Conservation (phyloP, 2,329 filamentous ascomycete species). For the Mollisiaceae sp. region DNA sequence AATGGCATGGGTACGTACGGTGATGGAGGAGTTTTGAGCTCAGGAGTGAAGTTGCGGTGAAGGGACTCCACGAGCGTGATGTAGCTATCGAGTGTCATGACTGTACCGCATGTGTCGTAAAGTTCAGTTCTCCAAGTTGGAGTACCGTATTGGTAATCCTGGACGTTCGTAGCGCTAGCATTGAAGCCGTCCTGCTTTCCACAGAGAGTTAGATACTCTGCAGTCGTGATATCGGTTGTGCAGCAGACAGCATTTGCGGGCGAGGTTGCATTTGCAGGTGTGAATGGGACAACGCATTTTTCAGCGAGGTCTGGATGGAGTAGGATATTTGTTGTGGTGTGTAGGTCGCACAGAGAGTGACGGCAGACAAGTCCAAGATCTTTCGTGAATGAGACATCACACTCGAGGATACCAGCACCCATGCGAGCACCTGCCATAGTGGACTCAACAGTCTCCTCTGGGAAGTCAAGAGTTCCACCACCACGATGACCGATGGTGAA, state of each 20-base stretch:
- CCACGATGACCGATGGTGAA: slow-evolving; percentile 32
- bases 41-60: slow-evolving; percentile 32
- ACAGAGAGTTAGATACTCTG: slow-evolving; percentile 30
- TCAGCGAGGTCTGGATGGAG: slow-evolving; percentile 23
- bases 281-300: slow-evolving; percentile 32
- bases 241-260: slow-evolving; percentile 31
- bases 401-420: slow-evolving; percentile 34
- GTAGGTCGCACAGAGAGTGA: slow-evolving; percentile 34
- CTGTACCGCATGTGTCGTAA: slow-evolving; percentile 31
- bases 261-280: slow-evolving; percentile 21
- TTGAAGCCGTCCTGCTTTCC: slow-evolving; percentile 34
- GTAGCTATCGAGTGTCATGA: slow-evolving; percentile 29
- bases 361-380: slow-evolving; percentile 33
- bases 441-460: slow-evolving; percentile 30
- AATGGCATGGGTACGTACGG: slow-evolving; percentile 32
- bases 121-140: slow-evolving; percentile 31
- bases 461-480: slow-evolving; percentile 32
- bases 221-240: slow-evolving; percentile 32
- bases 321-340: slow-evolving; percentile 34
- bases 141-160: slow-evolving; percentile 30
- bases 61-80: slow-evolving; percentile 33
- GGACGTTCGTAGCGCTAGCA: slow-evolving; percentile 26
- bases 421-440: slow-evolving; percentile 29
- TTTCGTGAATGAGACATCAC: slow-evolving; percentile 33
- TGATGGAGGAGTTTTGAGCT: slow-evolving; percentile 28